Evolutionary conservation across 352 stramenopile genomes (phyloP).

Genomic region (Proteromonas lacertae): DNA sequence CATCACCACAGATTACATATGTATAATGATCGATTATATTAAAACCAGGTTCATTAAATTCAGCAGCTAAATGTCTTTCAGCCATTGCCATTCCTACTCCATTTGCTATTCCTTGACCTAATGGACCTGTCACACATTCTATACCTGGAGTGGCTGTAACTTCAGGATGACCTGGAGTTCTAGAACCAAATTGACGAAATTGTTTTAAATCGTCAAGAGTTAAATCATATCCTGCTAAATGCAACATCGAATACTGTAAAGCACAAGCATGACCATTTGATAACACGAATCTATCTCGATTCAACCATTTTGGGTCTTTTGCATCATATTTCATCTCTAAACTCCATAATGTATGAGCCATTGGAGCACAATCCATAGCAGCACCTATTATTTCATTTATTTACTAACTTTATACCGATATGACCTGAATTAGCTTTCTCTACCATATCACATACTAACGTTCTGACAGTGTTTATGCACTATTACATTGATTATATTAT

Average conservation of each 20-base stretch:
- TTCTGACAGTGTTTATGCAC: conserved; percentile 77
- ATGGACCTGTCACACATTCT: conserved; percentile 65
- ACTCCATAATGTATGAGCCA: conserved; percentile 79
- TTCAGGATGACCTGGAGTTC: conserved; percentile 85
- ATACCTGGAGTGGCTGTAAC: conserved; percentile 50
- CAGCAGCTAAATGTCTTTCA: conserved; percentile 76
- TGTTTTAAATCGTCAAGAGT: conserved; percentile 76
- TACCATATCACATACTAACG: conserved; percentile 80
- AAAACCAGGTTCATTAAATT: conserved; percentile 75
- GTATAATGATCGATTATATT: conserved; percentile 87
- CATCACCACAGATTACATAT: conserved; percentile 93
- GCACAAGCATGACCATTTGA: conserved; percentile 92
- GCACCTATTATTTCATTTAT: conserved; percentile 18
- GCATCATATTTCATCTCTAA: conserved; percentile 45
- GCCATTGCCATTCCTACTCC: conserved; percentile 84
- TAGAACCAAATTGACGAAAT: conserved; percentile 74
- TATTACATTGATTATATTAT: too few species aligned
- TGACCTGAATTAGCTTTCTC: conserved; percentile 84
- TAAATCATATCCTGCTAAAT: conserved; percentile 68
- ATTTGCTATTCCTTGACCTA: conserved; percentile 90
- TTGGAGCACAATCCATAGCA: conserved; percentile 90
- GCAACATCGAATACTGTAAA: conserved; percentile 93
- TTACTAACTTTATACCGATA: too few species aligned
- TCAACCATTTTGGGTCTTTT: conserved; percentile 35
- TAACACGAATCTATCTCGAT: conserved; percentile 92